Base-by-base conservation (phyloP, 1,284 basidiomycete genomes). In the Pholiota adiposa region DNA sequence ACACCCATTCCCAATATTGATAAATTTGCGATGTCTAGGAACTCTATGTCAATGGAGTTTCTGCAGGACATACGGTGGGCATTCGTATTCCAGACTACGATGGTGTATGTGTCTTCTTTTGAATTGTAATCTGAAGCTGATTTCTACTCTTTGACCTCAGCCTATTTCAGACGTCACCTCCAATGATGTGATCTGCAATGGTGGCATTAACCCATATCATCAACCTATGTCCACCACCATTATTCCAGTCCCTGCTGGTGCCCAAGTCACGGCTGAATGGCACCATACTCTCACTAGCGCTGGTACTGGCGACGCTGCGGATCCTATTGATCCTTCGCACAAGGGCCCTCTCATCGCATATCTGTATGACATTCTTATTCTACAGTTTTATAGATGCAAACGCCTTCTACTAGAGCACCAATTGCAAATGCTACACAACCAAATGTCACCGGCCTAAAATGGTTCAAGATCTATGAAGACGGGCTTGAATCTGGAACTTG, bases 191-290 rank as follows among this genome's bases (percentile, higher is more conserved):
- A 83, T 84, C 59, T 85, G 84, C 74, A 86, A 86, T 60, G 84
- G 84, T 31, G 84, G 84, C 29, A 84, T 85, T 66, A 86, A 84
- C 68, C 83, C 83, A 0, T 84, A 83, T 70, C 79, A 84, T 71
- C 72, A 79, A 65, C 81, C 82, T 11, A 71, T 88, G 60, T 77
- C 84, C 49, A 70, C 77, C 54, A 66, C 76, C 12, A 70, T 87
- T 66, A 78, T 89, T 71, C 71, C 73, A 33, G 79, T 84, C 29
- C 72, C 87, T 50, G 76, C 83, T 60, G 83, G 84, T 16, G 68
- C 80, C 8, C 74, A 74, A 60, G 77, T 86, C 12, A 84, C 81
- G 6, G 77, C 83, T 9, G 80, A 85, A 67, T 85, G 77, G 75
- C 83, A 83, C 66, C 82, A 84, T 69, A 81, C 79, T 1, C 72